A percentile compares a stretch with the other conserved stretches of the same genome.
phyloP scores from a whole-genome alignment of 345 rosid genomes.

The Syzygium aromaticum region DNA sequence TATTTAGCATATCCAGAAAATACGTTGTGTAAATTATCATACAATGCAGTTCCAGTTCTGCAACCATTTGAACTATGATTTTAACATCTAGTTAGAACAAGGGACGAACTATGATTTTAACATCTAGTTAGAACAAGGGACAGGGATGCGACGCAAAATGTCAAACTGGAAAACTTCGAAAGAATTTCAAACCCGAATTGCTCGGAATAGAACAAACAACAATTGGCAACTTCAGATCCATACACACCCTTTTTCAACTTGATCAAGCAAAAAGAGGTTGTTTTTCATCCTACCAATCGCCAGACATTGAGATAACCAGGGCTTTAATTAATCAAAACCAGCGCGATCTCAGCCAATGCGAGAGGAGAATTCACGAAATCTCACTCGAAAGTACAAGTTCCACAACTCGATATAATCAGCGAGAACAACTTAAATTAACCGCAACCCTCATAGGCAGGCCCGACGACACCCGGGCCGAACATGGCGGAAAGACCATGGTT shows the following conservation, averaged over 20 bases:
- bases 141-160: background rate
- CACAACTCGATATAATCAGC: background rate
- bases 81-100: no score
- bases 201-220: background rate
- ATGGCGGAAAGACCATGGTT: no score
- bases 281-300: constrained; percentile 49
- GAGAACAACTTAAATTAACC: background rate
- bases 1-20: background rate
- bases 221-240: background rate
- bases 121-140: background rate
- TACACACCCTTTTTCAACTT: background rate
- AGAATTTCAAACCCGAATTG: background rate
- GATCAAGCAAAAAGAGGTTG: background rate
- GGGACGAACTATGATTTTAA: no score
- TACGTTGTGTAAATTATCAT: background rate
- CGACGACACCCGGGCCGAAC: no score
- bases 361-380: no score
- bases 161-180: background rate
- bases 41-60: background rate
- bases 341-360: background rate
- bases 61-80: background rate
- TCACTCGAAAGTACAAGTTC: background rate
- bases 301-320: background rate
- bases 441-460: background rate
- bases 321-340: background rate